Evolutionary conservation across 2,329 filamentous ascomycete genomes (phyloP), one percentile per base, ranked within the genome.

Genomic region (Alternaria incomplexa): DNA sequence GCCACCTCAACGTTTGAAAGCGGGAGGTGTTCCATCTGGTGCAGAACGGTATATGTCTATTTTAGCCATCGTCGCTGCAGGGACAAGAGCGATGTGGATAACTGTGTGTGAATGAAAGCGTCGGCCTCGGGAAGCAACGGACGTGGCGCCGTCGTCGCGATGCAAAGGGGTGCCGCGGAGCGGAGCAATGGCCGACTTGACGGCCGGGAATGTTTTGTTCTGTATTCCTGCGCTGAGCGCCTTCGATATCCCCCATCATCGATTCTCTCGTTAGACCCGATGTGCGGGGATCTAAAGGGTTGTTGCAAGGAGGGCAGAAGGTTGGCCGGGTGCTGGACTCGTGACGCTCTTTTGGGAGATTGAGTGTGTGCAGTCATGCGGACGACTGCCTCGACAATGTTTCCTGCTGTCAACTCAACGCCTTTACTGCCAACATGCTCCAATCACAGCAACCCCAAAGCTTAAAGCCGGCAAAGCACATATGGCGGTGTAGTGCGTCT

Each of bases 351-450:
- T 17, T 40, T 30, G 45, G 30, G n/a, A 25, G 32, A 48, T 23
- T 26, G 36, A 54, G 26, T 17, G 40, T 17, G 40, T 17, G 40
- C 22, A 51, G 23, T 50, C 30, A 56, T 62, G 17, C 60, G 32
- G 55, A 62, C 58, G 55, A 62, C 60, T 58, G 15, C 43, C 47
- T 58, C 30, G 60, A 58, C 55, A 44, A 53, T 50, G 48, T 52
- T 62, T 58, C 30, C 43, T 61, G 30, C 30, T 53, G 55, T 53
- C 48, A 43, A 44, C 45, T 25, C 36, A 25, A 25, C 43, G 26
- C 55, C 53, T 17, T 56, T 32, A 47, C 40, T 58, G 17, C 58
- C 20, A 12, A 28, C 30, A n/a, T 17, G 25, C 13, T 17, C 47
- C 47, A 47, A 58, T 58, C 55, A 58, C 28, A 51, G 28, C 48